phyloP scores from a whole-genome alignment of 2,329 filamentous ascomycete species.

The Apiospora rasikravindrae region DNA sequence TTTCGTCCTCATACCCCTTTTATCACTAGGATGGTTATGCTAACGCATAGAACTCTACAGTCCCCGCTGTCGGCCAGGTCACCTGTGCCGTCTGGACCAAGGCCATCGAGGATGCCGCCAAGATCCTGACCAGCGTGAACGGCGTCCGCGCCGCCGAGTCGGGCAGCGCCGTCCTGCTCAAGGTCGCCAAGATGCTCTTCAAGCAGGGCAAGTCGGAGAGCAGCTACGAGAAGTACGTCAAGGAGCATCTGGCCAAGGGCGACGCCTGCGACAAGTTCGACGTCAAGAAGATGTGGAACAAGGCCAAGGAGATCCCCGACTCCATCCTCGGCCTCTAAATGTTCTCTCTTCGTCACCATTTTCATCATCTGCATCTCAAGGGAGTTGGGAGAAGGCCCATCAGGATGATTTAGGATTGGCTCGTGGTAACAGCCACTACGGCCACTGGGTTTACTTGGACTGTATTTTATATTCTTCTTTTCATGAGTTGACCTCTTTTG shows the following conservation, averaged over 20 bases:
- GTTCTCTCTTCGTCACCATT: neutral
- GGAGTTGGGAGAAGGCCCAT: neutral
- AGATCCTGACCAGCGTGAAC: constrained; percentile 10
- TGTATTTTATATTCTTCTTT: neutral
- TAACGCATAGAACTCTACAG: neutral
- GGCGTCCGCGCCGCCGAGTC: neutral
- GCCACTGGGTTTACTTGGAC: neutral
- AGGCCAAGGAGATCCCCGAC: constrained; percentile 13
- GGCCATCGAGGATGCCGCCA: neutral
- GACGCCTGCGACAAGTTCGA: constrained; percentile 9
- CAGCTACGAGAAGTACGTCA: constrained; percentile 10
- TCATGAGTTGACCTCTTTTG: neutral
- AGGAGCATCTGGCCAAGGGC: constrained; percentile 1
- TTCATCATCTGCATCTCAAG: neutral
- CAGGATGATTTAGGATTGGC: neutral
- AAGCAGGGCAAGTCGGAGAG: constrained; percentile 9
- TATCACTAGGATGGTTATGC: neutral
- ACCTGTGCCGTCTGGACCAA: constrained; percentile 10
- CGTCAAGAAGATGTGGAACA: neutral
- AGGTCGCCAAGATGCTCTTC: constrained; percentile 10
- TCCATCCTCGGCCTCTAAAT: neutral
- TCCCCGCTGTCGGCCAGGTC: neutral
- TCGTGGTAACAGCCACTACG: neutral
- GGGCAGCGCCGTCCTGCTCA: neutral
- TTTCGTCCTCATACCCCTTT: neutral